These are phyloP conservation scores for Penicillium mononematosum DNA, from an alignment of 495 filamentous ascomycete genomes.

Conservation along the genomic window DNA sequence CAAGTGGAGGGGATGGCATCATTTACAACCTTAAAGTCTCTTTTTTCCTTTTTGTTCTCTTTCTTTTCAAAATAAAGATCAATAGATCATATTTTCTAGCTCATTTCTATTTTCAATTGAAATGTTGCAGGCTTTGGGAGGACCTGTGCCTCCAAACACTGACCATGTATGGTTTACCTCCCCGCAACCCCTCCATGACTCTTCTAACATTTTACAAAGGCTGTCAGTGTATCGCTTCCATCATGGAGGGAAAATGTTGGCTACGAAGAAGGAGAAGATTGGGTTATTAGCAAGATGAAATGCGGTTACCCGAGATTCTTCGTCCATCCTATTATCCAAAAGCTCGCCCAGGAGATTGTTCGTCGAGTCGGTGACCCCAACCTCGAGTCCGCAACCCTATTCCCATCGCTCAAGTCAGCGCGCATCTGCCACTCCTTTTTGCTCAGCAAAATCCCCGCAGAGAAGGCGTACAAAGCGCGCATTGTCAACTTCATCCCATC, in stretches of 20 bases:
- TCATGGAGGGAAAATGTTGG: slow-evolving; percentile 89
- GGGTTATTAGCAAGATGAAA: slow-evolving; percentile 80
- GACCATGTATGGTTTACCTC: slow-evolving; percentile 50
- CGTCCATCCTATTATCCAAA: slow-evolving; percentile 78
- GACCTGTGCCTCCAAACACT: slow-evolving; percentile 50
- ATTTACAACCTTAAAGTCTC: slow-evolving; percentile 11
- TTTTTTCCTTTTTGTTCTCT: slow-evolving; percentile 8
- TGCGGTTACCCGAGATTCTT: slow-evolving; percentile 97
- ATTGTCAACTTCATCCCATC: slow-evolving; percentile 65
- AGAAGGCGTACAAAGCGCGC: slow-evolving; percentile 50
- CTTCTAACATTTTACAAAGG: slow-evolving; percentile 50
- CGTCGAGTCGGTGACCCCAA: slow-evolving; percentile 56
- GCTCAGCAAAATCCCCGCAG: slow-evolving; percentile 49
- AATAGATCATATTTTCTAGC: slow-evolving; percentile 1
- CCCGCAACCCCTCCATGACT: slow-evolving; percentile 27
- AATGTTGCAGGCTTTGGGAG: slow-evolving; percentile 47
- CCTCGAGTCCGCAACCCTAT: slow-evolving; percentile 71
- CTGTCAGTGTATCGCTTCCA: slow-evolving; percentile 91
- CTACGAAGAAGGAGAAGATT: slow-evolving; percentile 88
- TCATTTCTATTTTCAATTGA: slow-evolving; percentile 2
- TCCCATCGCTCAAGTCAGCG: slow-evolving; percentile 69
- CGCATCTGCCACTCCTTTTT: slow-evolving; percentile 71
- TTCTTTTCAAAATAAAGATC: neutral
- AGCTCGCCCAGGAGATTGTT: slow-evolving; percentile 68
- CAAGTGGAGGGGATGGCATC: slow-evolving; percentile 15